phyloP scores from a whole-genome alignment of 2,329 filamentous ascomycete species.

The Diplodia mutila region DNA sequence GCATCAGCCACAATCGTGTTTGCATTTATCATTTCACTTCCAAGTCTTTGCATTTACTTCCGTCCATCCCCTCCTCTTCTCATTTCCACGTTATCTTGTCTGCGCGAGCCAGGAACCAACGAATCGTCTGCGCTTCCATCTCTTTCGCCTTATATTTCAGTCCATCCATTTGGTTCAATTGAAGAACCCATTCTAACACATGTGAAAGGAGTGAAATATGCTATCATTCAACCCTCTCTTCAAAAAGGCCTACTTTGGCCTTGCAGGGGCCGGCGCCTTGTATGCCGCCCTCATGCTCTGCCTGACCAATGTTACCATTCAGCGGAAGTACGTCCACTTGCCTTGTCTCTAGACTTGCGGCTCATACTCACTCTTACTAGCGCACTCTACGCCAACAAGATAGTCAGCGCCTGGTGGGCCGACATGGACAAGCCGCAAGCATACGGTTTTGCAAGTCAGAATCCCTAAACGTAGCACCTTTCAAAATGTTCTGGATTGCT shows the following conservation, averaged over 20 bases:
- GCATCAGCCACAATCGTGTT: neutral
- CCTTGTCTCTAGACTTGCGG: neutral
- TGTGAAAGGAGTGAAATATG: conserved; percentile 31
- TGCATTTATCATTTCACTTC: neutral
- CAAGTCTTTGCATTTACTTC: neutral
- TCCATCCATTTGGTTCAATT: neutral
- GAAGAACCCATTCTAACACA: neutral
- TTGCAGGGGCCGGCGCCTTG: conserved; percentile 59
- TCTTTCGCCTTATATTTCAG: neutral
- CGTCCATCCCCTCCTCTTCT: neutral
- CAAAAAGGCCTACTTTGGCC: conserved; percentile 43
- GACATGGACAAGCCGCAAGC: conserved; percentile 76
- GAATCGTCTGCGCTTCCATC: neutral
- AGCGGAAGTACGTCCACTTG: conserved; percentile 70
- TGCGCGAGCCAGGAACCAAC: conserved; percentile 15
- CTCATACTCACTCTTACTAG: conserved; percentile 49
- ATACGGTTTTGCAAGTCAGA: conserved; percentile 80
- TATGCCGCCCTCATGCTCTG: conserved; percentile 70
- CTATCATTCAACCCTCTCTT: conserved; percentile 35
- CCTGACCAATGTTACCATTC: conserved; percentile 70
- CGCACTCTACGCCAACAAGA: conserved; percentile 79
- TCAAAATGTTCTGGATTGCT: neutral
- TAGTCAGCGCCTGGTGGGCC: conserved; percentile 73
- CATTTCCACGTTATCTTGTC: neutral
- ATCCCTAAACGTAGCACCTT: neutral